Evolutionary conservation across 768 basidiomycete species (phyloP).

Genomic region (Phanerochaete sordida): DNA sequence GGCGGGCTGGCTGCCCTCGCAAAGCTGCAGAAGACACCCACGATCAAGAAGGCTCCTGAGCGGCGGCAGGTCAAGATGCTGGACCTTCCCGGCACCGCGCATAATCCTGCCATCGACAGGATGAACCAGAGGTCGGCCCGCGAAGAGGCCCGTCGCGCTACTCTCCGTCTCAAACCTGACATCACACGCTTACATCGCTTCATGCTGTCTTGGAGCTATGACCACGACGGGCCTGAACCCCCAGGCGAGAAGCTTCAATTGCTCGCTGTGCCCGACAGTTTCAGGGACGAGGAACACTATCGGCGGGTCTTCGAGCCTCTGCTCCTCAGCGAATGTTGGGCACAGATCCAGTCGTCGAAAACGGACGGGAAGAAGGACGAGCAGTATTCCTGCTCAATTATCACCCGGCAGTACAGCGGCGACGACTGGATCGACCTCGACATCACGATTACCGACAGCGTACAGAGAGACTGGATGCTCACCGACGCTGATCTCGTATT

Average conservation of each 20-base stretch:
- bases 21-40: constrained; percentile 59
- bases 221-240: constrained; percentile 59
- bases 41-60: constrained; percentile 51
- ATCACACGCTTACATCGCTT: constrained; percentile 71
- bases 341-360: constrained; percentile 77
- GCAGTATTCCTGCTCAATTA: constrained; percentile 58
- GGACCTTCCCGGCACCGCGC: constrained; percentile 43
- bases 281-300: constrained; percentile 65
- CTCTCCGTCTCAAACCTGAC: constrained; percentile 78
- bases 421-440: constrained; percentile 87
- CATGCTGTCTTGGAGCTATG: constrained; percentile 86
- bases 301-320: constrained; percentile 78
- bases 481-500: constrained; percentile 86
- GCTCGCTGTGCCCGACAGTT: constrained; percentile 57
- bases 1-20: constrained; percentile 50
- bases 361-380: constrained; percentile 47
- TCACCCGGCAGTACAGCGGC: constrained; percentile 56
- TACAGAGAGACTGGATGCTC: constrained; percentile 71
- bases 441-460: constrained; percentile 49
- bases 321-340: constrained; percentile 87
- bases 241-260: constrained; percentile 42
- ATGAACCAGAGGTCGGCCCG: constrained; percentile 24
- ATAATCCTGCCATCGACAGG: constrained; percentile 46
- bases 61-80: constrained; percentile 63
- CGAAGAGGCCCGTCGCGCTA: constrained; percentile 60